A percentile compares a stretch with the other conserved stretches of the same genome.
Conservation (phyloP, 2,329 filamentous ascomycete species). For the Colletotrichum sansevieriae region DNA sequence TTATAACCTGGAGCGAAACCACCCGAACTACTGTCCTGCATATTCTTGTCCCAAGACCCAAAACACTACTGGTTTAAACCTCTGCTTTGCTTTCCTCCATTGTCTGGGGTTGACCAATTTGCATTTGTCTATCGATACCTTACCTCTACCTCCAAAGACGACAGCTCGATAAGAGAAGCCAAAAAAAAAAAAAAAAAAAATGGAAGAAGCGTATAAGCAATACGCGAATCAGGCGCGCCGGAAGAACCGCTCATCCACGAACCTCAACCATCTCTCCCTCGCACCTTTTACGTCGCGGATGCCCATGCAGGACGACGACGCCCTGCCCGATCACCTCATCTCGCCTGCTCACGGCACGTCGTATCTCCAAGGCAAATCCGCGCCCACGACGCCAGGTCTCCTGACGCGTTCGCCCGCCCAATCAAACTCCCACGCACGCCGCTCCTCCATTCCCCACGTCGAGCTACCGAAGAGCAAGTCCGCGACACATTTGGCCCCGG, state of each 20-base stretch:
- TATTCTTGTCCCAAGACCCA: conserved; percentile 7
- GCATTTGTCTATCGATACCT: background rate
- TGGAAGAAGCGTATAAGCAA: conserved; percentile 74
- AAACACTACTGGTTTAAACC: conserved; percentile 11
- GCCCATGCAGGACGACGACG: conserved; percentile 67
- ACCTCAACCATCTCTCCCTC: conserved; percentile 71
- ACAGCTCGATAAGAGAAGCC: conserved; percentile 7
- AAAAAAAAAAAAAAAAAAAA: conserved; percentile 25
- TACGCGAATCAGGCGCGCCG: conserved; percentile 69
- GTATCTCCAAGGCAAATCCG: conserved; percentile 73
- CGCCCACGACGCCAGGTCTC: conserved; percentile 74
- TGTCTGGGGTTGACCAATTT: conserved; percentile 9
- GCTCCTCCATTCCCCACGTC: conserved; percentile 53
- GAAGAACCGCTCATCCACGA: conserved; percentile 70
- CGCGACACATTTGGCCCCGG: conserved; percentile 64
- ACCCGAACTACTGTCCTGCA: conserved; percentile 35
- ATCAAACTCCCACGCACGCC: conserved; percentile 60
- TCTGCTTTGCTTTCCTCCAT: conserved; percentile 14
- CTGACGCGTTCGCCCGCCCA: conserved; percentile 69
- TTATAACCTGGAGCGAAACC: conserved; percentile 37
- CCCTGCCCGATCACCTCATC: conserved; percentile 54
- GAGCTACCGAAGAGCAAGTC: conserved; percentile 73
- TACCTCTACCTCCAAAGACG: conserved; percentile 1
- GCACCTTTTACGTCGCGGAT: conserved; percentile 74
- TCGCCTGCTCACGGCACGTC: conserved; percentile 58